phyloP scores from a whole-genome alignment of 495 filamentous ascomycete species.

The Oleoguttula mirabilis region DNA sequence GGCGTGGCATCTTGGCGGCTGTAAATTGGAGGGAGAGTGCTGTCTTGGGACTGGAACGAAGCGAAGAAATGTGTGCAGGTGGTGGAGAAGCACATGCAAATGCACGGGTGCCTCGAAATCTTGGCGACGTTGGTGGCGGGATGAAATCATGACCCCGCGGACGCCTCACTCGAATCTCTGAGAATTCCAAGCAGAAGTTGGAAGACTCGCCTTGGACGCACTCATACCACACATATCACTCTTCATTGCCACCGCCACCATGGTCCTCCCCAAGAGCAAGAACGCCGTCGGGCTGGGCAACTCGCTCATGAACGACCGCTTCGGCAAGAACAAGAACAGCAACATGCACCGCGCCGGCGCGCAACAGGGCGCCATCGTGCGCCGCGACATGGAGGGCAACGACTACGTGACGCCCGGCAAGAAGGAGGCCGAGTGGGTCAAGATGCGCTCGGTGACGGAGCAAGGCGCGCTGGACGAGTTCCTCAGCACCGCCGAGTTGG shows the following conservation, averaged over 20 bases:
- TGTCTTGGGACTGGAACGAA: no score
- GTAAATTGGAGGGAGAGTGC: no score
- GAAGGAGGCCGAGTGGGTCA: conserved; percentile 73
- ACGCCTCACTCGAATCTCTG: no score
- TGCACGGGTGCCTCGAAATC: no score
- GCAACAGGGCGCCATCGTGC: conserved; percentile 21
- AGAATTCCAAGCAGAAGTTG: no score
- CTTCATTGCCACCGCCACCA: no score
- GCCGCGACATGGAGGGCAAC: conserved; percentile 16
- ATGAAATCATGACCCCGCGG: no score
- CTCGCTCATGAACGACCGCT: conserved; percentile 85
- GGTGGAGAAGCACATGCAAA: no score
- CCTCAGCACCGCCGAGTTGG: conserved; percentile 77
- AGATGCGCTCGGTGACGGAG: conserved; percentile 97
- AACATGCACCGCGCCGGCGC: conserved; percentile 36
- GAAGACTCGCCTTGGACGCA: no score
- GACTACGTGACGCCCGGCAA: conserved; percentile 38
- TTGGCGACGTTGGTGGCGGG: no score
- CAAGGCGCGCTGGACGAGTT: conserved; percentile 89
- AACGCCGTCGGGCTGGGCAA: conserved; percentile 86
- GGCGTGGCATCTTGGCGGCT: conserved; percentile 54
- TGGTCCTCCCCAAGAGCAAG: conserved; percentile 94
- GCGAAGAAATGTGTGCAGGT: no score
- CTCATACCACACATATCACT: no score
- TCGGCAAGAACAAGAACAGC: conserved; percentile 73